phyloP scores from a whole-genome alignment of 148 eudicot species.

The Pharnaceum exiguum region DNA sequence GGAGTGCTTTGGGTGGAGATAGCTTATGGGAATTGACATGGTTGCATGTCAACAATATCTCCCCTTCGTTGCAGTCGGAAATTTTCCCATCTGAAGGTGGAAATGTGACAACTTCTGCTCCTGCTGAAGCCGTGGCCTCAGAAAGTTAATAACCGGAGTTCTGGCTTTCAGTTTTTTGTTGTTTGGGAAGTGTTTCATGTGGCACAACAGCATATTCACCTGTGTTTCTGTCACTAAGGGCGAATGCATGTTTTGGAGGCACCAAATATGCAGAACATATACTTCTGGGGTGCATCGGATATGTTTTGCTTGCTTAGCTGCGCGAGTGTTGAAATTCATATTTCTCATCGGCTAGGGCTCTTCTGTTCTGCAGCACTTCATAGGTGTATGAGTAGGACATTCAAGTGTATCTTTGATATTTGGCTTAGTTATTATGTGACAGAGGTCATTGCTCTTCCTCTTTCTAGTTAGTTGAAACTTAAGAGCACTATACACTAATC shows the following conservation, averaged over 20 bases:
- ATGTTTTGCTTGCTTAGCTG: not conserved
- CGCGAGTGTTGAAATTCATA: constrained; percentile 1
- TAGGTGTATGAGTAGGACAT: constrained; percentile 4
- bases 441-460: not conserved
- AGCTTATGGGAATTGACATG: constrained; percentile 76
- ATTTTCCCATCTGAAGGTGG: constrained; percentile 38
- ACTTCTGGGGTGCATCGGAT: not conserved
- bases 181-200: not conserved
- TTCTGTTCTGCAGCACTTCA: not conserved
- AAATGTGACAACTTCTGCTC: constrained; percentile 3
- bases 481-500: constrained; percentile 15
- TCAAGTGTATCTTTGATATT: constrained; percentile 8
- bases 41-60: constrained; percentile 67
- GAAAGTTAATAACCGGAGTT: constrained; percentile 9
- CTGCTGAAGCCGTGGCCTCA: constrained; percentile 16
- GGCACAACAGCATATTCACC: not conserved
- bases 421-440: constrained; percentile 12
- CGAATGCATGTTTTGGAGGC: not conserved
- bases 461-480: constrained; percentile 13
- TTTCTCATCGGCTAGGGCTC: not conserved
- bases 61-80: constrained; percentile 51
- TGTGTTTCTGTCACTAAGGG: not conserved
- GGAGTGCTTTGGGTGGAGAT: constrained; percentile 55
- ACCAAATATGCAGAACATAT: not conserved
- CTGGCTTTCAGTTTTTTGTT: not conserved